These are phyloP conservation scores for Pseudoscleropodium purum DNA, from an alignment of 225 moss, liverwort and hornwort genomes.

Conservation along the genomic window DNA sequence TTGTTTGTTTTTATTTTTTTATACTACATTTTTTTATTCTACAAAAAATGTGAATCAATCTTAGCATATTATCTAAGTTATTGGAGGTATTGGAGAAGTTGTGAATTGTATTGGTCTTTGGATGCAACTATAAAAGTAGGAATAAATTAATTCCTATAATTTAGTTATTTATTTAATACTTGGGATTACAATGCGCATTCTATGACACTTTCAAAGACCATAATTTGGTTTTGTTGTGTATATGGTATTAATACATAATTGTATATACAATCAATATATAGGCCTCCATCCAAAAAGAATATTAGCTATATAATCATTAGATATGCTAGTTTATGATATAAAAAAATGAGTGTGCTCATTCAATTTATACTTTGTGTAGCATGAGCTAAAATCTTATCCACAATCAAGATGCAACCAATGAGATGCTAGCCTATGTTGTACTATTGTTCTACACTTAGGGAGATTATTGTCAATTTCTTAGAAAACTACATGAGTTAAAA, in stretches of 20 bases:
- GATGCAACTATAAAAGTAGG: background rate
- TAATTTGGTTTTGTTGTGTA: background rate
- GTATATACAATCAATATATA: background rate
- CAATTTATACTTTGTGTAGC: background rate
- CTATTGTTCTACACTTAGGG: too few relatives aligned
- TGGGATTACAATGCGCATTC: rapidly evolving
- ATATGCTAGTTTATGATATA: background rate
- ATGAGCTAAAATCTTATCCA: background rate
- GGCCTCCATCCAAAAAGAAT: background rate
- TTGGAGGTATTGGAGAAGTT: background rate
- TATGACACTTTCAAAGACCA: background rate
- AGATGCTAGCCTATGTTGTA: background rate
- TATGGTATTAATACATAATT: background rate
- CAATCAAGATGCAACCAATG: background rate
- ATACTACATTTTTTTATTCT: background rate
- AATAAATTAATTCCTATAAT: background rate
- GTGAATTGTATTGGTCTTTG: background rate
- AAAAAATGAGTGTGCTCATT: background rate
- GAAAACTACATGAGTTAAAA: too few relatives aligned
- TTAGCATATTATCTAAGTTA: background rate
- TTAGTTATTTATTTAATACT: background rate
- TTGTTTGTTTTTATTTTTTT: background rate
- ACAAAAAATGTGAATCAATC: too few relatives aligned
- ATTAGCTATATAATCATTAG: background rate
- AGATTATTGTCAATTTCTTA: too few relatives aligned